Evolutionary conservation across 176 grass and related monocot genomes (phyloP).

Genomic region (Oryza australiensis): DNA sequence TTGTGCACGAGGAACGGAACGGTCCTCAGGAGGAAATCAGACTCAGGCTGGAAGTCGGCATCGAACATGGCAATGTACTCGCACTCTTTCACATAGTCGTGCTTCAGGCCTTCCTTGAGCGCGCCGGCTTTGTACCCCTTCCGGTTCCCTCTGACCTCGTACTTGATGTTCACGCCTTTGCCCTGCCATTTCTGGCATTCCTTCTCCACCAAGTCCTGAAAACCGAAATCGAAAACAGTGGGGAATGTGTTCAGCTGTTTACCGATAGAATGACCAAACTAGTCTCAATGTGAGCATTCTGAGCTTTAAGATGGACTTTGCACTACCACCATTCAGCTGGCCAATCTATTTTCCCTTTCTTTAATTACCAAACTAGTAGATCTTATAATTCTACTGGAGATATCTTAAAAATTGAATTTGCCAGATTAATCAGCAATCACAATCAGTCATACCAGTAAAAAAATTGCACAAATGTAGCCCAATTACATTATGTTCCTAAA

Average conservation of each 20-base stretch:
- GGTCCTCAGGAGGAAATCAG: slow-evolving; percentile 70
- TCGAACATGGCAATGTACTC: slow-evolving; percentile 95
- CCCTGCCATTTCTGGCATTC: slow-evolving; percentile 76
- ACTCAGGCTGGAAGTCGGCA: slow-evolving; percentile 80
- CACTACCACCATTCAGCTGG: not conserved
- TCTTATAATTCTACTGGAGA: not conserved
- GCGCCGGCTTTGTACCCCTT: slow-evolving; percentile 97
- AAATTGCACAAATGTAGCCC: not conserved
- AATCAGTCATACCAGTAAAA: not conserved
- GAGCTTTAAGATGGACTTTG: not conserved
- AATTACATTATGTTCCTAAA: not conserved
- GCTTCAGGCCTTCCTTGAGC: slow-evolving; percentile 75
- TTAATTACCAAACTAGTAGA: not conserved
- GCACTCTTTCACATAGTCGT: slow-evolving; percentile 63
- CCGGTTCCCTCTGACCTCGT: slow-evolving; percentile 71
- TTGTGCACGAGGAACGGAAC: slow-evolving; percentile 91
- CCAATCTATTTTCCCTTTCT: not conserved
- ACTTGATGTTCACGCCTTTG: slow-evolving; percentile 80
- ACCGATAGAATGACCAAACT: not conserved
- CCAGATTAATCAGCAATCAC: not conserved
- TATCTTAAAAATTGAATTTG: not conserved
- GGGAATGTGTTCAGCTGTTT: not conserved
- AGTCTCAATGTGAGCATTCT: not conserved
- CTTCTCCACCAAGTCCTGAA: slow-evolving; percentile 65
- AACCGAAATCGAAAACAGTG: not conserved